Evolutionary conservation across 2,329 filamentous ascomycete genomes (phyloP), one percentile per base, ranked within the genome.

Genomic region (Talaromyces funiculosus): DNA sequence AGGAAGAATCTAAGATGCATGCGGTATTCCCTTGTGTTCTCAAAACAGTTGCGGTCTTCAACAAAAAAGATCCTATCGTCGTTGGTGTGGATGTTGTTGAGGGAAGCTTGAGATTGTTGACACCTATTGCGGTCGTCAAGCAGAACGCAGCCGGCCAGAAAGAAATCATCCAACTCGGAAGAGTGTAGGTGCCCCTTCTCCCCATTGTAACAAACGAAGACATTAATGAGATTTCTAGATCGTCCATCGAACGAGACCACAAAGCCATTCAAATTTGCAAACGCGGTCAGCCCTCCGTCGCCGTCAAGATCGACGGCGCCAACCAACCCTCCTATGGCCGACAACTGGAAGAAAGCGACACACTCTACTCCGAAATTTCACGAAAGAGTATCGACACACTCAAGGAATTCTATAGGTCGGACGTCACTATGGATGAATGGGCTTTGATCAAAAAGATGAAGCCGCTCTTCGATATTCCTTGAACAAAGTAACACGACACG

Each of bases 1-100:
- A 97, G 82, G 93, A 97, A 71, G 92, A 97, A 71, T 90, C 87
- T 70, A 97, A 97, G 81, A 86, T 97, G 80, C 79, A 94, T 69
- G 95, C 94, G 45, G 93, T 99, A 68, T 99, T 97, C 85, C 95
- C 94, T 37, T 97, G 94, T 72, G 90, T 97, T 38, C 84, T 99
- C 60, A 85, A 84, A 67, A 86, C 93, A 0, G 90, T 99, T 40
- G 92, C 92, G 16, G 90, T 99, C 29, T 99, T 99, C 85, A 97
- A 97, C 84, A 99, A 99, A 84, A 96, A 92, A 56, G 85, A 87
- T 66, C 94, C 94, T 38, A 97, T 99, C 67, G 90, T 99, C 62
- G 81, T 99, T 53, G 94, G 94, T 80, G 89, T 97, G 33, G 95
- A 99, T 77, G 93, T 97, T 35, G 78, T 90, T n/a, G 94, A 97